Base-by-base conservation (phyloP, 2,329 filamentous ascomycete genomes). In the Cadophora sp. region DNA sequence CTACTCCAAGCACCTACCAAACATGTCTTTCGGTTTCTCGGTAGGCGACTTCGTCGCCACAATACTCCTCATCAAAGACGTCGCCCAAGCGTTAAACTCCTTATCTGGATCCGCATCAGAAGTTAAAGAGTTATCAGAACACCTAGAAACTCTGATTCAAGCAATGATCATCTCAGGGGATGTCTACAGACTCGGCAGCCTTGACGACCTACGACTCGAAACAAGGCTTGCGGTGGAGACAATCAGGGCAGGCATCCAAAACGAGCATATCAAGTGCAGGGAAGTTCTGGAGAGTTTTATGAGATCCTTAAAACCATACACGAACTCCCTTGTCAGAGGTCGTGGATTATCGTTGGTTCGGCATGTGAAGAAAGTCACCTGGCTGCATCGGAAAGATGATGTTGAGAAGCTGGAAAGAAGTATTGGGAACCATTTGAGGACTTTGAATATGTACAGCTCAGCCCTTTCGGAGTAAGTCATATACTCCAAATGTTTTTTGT, bases 21-120 rank as follows among this genome's bases (percentile, higher is more conserved):
- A 9, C 2, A 58, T 58, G 33, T 58, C 55, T 18, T 58, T 58
- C 5, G 55, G 55, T 7, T 58, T 58, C 33, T 58, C 33, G 0
- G 55, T 41, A 4, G 55, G 55, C 11, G 55, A 58, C 20, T 58
- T 41, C 13, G 55, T 58, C 33, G 33, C 55, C 36, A 41, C 33
- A 5, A 58, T 58, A 8, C 33, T 58, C 11, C 55, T 58, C 3
- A 24, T 58, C 11, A 58, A 58, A 9, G 55, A 58, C 24, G 33
- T 58, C 5, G 7, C 33, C 14, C 20, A 58, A 39, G 55, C 36
- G 13, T n/a, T 41, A 2, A 6, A 58, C 16, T 41, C 33, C 1
- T 58, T 36, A 0, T 43, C 33, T 2, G 55, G 55, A 14, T 58
- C 55, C 1, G 36, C 18, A 2, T 24, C 36, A 20, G 36, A 58